These are phyloP conservation scores for Odontarrhena argentea DNA, from an alignment of 345 rosid species.

Conservation along the genomic window DNA sequence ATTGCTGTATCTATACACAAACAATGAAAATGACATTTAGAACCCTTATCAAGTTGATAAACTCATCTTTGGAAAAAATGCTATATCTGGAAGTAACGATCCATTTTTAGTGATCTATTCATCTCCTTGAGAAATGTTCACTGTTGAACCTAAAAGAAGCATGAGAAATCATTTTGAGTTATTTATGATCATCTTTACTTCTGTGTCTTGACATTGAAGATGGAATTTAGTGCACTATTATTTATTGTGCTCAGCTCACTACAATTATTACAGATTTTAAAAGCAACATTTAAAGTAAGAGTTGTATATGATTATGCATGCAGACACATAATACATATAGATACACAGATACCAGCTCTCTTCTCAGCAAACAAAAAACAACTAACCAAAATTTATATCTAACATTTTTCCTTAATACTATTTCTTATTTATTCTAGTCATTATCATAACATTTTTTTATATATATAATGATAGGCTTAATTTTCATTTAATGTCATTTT, in stretches of 20 bases:
- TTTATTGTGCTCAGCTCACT: background rate
- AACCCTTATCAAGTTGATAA: too few species aligned
- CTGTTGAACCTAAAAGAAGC: too few species aligned
- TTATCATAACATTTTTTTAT: slow-evolving; percentile 24
- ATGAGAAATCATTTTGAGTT: too few species aligned
- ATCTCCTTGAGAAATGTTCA: too few species aligned
- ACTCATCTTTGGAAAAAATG: too few species aligned
- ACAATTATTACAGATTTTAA: slow-evolving; percentile 9
- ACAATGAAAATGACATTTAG: too few species aligned
- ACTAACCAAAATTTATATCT: slow-evolving; percentile 35
- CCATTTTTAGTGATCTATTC: too few species aligned
- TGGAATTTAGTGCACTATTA: slow-evolving; percentile 1
- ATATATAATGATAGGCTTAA: slow-evolving; percentile 5
- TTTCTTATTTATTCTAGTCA: slow-evolving; percentile 28
- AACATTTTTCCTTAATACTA: slow-evolving; percentile 3
- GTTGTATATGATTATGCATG: slow-evolving; percentile 36
- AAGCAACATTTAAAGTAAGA: slow-evolving; percentile 21
- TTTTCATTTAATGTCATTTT: slow-evolving; percentile 31
- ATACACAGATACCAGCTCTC: slow-evolving; percentile 32
- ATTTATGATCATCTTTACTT: background rate
- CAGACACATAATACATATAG: slow-evolving; percentile 33
- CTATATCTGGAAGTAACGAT: too few species aligned
- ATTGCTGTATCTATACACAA: too few species aligned
- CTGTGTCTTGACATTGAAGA: background rate
- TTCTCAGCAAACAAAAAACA: slow-evolving; percentile 8